Conservation (phyloP, 2,329 filamentous ascomycete genomes). For the Botryotinia calthae region DNA sequence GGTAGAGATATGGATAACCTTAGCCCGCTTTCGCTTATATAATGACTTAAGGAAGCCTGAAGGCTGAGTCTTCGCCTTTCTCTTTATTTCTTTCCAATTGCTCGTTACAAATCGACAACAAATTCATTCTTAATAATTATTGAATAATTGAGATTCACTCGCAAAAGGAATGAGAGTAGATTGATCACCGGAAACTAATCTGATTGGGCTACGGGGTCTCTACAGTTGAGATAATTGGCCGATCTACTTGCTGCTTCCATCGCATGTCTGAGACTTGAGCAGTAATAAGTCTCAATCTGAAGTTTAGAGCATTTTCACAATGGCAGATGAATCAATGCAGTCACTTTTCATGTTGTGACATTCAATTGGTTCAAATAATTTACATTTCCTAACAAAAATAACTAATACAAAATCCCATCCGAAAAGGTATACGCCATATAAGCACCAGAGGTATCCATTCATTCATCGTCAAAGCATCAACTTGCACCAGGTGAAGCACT, state of each 20-base stretch:
- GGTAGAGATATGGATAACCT: conserved; percentile 30
- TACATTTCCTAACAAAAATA: conserved; percentile 11
- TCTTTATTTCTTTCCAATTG: conserved; percentile 1
- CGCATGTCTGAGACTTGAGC: neutral
- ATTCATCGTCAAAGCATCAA: conserved; percentile 37
- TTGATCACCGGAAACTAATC: neutral
- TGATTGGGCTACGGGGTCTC: neutral
- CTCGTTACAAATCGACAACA: conserved; percentile 2
- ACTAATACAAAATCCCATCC: conserved; percentile 16
- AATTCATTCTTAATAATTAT: neutral
- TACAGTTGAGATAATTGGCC: neutral
- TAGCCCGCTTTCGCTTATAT: conserved; percentile 30
- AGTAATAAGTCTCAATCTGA: neutral
- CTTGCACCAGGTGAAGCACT: conserved; percentile 44
- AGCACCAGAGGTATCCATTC: conserved; percentile 25
- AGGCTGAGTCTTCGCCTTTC: conserved; percentile 3
- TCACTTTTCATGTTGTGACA: neutral
- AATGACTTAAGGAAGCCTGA: neutral
- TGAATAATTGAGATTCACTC: neutral
- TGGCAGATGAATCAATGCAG: neutral
- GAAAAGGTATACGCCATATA: conserved; percentile 10
- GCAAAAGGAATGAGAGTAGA: neutral
- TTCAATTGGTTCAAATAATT: neutral
- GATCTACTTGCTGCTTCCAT: neutral
- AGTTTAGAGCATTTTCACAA: neutral